Percentiles rank a stretch among this genome's conserved stretches.
phyloP scores from a whole-genome alignment of 2,329 filamentous ascomycete genomes.

The Polychaeton citri region DNA sequence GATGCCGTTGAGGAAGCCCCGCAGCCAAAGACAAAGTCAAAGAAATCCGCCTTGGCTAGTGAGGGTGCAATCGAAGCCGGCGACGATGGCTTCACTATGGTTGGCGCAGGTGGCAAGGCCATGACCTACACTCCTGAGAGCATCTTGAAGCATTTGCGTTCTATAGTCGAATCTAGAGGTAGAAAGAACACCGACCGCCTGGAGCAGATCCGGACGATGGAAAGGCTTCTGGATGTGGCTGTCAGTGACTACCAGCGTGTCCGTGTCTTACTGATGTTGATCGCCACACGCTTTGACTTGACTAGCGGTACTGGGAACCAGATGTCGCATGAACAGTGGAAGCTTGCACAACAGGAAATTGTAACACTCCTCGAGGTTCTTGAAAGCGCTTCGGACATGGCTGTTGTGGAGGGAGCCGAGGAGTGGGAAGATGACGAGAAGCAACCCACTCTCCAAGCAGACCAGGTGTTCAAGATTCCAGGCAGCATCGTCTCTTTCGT shows the following conservation, averaged over 20 bases:
- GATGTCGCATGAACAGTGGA: constrained; percentile 96
- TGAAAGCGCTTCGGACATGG: constrained; percentile 63
- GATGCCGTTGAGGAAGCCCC: constrained; percentile 59
- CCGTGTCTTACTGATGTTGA: constrained; percentile 76
- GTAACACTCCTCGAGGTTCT: constrained; percentile 63
- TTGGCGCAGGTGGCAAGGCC: constrained; percentile 78
- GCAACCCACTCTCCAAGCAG: constrained; percentile 57
- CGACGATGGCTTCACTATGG: constrained; percentile 77
- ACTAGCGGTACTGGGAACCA: constrained; percentile 64
- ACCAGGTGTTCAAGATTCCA: constrained; percentile 78
- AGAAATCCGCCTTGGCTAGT: constrained; percentile 37
- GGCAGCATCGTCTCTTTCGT: constrained; percentile 91
- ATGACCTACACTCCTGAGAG: constrained; percentile 91
- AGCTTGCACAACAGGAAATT: constrained; percentile 80
- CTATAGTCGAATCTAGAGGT: constrained; percentile 87
- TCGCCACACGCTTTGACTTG: constrained; percentile 90
- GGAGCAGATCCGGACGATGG: constrained; percentile 96
- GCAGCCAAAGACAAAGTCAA: constrained; percentile 36
- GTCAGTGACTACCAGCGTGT: constrained; percentile 87
- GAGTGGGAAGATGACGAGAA: constrained; percentile 99
- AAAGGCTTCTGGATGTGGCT: constrained; percentile 84
- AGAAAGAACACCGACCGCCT: constrained; percentile 96
- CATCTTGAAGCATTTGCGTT: constrained; percentile 90
- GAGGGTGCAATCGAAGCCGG: constrained; percentile 44
- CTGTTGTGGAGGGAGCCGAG: constrained; percentile 83